Percentiles rank a stretch among this genome's conserved stretches.
Conservation (phyloP, 2,329 filamentous ascomycete genomes). For the Exophiala alcalophila region DNA sequence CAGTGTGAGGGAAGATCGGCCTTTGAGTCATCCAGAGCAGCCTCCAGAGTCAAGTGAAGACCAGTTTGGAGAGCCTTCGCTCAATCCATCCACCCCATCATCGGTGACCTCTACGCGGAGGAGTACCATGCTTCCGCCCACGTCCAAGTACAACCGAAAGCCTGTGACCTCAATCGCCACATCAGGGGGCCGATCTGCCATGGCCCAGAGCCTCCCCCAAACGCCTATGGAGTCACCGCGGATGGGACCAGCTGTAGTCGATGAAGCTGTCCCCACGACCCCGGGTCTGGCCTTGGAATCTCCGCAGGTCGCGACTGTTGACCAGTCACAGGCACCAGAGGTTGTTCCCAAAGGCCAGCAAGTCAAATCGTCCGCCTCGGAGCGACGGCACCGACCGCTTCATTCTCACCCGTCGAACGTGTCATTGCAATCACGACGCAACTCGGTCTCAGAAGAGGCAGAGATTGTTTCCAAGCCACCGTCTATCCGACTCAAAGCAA, state of each 20-base stretch:
- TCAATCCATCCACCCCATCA: slow-evolving; percentile 18
- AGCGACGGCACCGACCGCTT: slow-evolving; percentile 25
- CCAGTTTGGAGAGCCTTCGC: slow-evolving; percentile 4
- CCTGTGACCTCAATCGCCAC: slow-evolving; percentile 16
- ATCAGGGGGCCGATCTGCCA: slow-evolving; percentile 12
- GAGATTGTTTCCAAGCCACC: slow-evolving; percentile 16
- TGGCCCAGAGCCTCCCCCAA: slow-evolving; percentile 19
- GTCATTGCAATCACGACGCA: slow-evolving; percentile 19
- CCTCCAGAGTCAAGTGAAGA: too few species aligned
- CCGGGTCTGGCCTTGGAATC: slow-evolving; percentile 8
- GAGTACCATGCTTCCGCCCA: slow-evolving; percentile 22
- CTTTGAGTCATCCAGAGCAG: background rate
- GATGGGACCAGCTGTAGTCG: slow-evolving; percentile 7
- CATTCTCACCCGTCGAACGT: slow-evolving; percentile 29
- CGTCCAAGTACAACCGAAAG: slow-evolving; percentile 31
- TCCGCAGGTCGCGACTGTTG: slow-evolving; percentile 14
- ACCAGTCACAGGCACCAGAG: slow-evolving; percentile 13
- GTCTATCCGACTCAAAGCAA: slow-evolving; percentile 18
- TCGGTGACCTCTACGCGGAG: slow-evolving; percentile 23
- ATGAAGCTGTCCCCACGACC: slow-evolving; percentile 1
- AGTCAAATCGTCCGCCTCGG: slow-evolving; percentile 27
- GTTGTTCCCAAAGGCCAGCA: slow-evolving; percentile 14
- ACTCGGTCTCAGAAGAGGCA: slow-evolving; percentile 24
- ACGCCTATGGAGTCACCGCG: slow-evolving; percentile 26
- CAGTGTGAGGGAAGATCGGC: slow-evolving; percentile 19